Evolutionary conservation across 2,329 filamentous ascomycete species (phyloP), one percentile per base, ranked within the genome.

Genomic region (Zymoseptoria crescenta): DNA sequence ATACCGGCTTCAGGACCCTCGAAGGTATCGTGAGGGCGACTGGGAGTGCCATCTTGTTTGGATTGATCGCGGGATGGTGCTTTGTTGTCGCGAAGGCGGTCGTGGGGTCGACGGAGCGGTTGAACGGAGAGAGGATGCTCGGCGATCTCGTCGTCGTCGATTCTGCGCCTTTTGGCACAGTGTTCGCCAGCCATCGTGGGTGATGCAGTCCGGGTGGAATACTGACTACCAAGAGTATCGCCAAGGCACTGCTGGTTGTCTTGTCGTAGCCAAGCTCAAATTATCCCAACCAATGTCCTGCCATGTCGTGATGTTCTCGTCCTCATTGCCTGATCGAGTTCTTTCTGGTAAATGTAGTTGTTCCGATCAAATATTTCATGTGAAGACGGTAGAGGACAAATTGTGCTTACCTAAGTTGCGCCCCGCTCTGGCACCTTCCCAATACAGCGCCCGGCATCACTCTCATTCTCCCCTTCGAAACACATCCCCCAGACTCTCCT

Each of bases 1-100:
- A 72, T 79, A 13, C 78, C 77, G 2, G 83, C 80, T 67, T 88
- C 85, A 0, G 84, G 81, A 2, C 80, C 82, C 52, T 88, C 84
- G 59, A 86, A 84, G 58, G 82, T 80, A 24, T 77, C 71, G 64
- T 83, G 85, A 60, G 78, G 79, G 0, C 79, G 79, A 20, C 69
- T 28, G 56, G 56, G 21, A 70, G 30, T 55, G 54, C 20, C 51
- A 55, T 60, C 70, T 67, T 30, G 56, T 1, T 49, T 51, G 24
- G 72, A 59, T 70, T 74, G 53, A n/a, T 51, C 35, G 55, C 56
- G 49, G 10, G 56, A 72, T 68, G 13, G 67, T 61, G 62, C 41
- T 16, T 60, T 57, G 49, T 61, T 49, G 55, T 71, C 72, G 69
- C 54, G 75, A 74, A 61, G 77, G 78, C 50, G 73, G 79, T 19